phyloP scores from a whole-genome alignment of 257 asterid genomes.

The Capsicum pubescens region DNA sequence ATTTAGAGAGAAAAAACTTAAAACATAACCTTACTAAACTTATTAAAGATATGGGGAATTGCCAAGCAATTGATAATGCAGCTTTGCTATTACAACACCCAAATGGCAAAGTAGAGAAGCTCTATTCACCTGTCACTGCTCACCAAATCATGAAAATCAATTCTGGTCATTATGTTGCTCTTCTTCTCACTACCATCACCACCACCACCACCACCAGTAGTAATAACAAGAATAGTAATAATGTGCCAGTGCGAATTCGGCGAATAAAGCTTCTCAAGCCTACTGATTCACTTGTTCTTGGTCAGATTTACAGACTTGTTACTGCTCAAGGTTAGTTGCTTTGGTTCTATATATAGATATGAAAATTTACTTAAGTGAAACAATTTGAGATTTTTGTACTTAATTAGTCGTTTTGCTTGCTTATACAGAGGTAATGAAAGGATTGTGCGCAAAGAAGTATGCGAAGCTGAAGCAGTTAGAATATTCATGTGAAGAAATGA shows the following conservation, averaged over 20 bases:
- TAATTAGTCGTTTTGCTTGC: neutral
- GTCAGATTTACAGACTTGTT: constrained; percentile 85
- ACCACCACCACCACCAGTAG: constrained; percentile 28
- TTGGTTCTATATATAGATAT: too few relatives aligned
- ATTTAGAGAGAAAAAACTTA: neutral
- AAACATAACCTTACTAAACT: neutral
- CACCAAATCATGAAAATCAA: constrained; percentile 72
- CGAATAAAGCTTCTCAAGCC: constrained; percentile 84
- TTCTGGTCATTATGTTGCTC: constrained; percentile 90
- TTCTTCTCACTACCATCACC: constrained; percentile 83
- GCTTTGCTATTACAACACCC: constrained; percentile 69
- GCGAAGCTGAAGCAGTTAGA: constrained; percentile 61
- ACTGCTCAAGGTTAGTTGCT: constrained; percentile 65
- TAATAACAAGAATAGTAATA: neutral
- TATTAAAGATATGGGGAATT: constrained; percentile 70
- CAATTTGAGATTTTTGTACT: too few relatives aligned
- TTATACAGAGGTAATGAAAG: constrained; percentile 66
- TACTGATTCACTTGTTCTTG: constrained; percentile 74
- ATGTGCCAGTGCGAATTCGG: constrained; percentile 60
- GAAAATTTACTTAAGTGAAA: too few relatives aligned
- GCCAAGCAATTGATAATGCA: constrained; percentile 90
- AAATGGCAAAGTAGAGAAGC: constrained; percentile 68
- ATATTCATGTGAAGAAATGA: neutral
- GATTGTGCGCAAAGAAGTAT: constrained; percentile 75
- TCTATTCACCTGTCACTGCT: constrained; percentile 62